Evolutionary conservation across 2,329 filamentous ascomycete genomes (phyloP).

Genomic region (Colletotrichum sp.): DNA sequence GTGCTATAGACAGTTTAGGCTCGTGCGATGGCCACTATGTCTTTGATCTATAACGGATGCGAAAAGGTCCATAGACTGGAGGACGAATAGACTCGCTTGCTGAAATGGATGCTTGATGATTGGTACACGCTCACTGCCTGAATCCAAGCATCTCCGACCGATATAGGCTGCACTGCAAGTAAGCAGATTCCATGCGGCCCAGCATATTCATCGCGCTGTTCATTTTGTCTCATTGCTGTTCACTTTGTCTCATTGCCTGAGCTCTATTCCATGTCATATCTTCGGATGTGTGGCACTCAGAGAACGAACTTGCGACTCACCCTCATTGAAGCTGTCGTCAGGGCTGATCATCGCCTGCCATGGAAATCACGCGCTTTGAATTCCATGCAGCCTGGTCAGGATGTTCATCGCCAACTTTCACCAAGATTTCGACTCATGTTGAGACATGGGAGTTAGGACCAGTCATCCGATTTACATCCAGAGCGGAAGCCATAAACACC

Average conservation of each 20-base stretch:
- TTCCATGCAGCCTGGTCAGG: too few relatives aligned
- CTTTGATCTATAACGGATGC: background rate
- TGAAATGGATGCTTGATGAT: background rate
- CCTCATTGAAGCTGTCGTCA: too few relatives aligned
- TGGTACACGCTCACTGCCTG: rapidly evolving
- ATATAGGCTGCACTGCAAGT: too few relatives aligned
- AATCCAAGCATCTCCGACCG: background rate
- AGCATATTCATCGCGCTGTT: background rate
- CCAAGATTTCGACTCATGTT: too few relatives aligned
- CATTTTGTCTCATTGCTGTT: background rate
- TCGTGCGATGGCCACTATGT: background rate
- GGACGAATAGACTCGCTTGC: background rate
- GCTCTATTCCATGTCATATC: background rate
- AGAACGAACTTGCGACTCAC: too few relatives aligned
- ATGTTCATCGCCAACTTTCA: too few relatives aligned
- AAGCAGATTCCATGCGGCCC: background rate
- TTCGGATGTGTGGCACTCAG: background rate
- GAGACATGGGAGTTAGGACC: too few relatives aligned
- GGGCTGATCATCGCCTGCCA: too few relatives aligned
- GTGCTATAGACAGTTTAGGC: background rate
- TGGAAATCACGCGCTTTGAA: too few relatives aligned
- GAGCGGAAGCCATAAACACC: background rate
- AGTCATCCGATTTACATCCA: too few relatives aligned
- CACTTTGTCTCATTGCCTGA: background rate
- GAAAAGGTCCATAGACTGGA: background rate